These are phyloP conservation scores for Auricularia cornea DNA, from an alignment of 768 basidiomycete genomes.

Conservation along the genomic window DNA sequence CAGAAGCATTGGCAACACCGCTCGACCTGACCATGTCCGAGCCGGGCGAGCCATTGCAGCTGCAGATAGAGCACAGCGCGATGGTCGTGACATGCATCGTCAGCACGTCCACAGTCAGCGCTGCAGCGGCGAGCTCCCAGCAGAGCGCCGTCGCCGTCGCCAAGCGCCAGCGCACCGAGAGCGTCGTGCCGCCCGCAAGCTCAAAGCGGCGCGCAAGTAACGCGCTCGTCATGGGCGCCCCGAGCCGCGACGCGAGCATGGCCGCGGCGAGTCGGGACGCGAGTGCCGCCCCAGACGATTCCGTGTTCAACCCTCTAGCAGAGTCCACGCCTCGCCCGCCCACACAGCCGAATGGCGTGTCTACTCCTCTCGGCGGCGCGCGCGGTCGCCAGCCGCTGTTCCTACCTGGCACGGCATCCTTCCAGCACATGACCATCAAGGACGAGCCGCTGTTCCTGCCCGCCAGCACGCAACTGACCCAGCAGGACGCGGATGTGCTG, in stretches of 20 bases:
- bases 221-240: slow-evolving; percentile 2
- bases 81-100: slow-evolving; percentile 50
- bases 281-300: slow-evolving; percentile 8
- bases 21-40: slow-evolving; percentile 72
- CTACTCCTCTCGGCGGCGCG: not conserved
- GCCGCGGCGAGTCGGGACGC: slow-evolving; percentile 13
- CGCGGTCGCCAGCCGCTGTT: slow-evolving; percentile 19
- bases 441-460: slow-evolving; percentile 27
- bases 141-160: slow-evolving; percentile 20
- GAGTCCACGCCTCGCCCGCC: slow-evolving; percentile 3
- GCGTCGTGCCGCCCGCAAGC: not conserved
- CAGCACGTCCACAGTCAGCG: slow-evolving; percentile 72
- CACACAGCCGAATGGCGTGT: slow-evolving; percentile 13
- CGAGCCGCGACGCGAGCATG: too few species aligned
- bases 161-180: not conserved
- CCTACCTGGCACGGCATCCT: slow-evolving; percentile 26
- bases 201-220: slow-evolving; percentile 3
- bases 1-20: slow-evolving; percentile 56
- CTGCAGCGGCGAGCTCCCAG: not conserved
- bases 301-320: slow-evolving; percentile 3
- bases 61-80: slow-evolving; percentile 60
- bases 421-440: slow-evolving; percentile 50
- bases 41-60: slow-evolving; percentile 63
- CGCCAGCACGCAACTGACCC: slow-evolving; percentile 42
- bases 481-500: slow-evolving; percentile 43